Evolutionary conservation across 2,329 filamentous ascomycete genomes (phyloP), one percentile per base, ranked within the genome.

Genomic region (Berkeleyomyces basicola): DNA sequence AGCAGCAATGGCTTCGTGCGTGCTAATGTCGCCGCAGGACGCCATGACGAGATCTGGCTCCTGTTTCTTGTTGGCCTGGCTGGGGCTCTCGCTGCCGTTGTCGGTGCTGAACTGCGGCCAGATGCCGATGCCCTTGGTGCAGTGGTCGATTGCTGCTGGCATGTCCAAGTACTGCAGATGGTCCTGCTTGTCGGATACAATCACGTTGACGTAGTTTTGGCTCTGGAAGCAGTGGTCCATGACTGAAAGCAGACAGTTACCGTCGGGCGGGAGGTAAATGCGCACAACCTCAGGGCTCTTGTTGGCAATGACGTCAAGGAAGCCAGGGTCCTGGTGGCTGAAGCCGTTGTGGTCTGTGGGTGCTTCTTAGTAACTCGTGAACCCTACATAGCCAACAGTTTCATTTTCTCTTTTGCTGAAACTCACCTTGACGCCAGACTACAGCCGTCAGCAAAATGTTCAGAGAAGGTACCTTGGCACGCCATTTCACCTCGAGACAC

Each of bases 401-500:
- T 6, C 10, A 23, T 5, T 11, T 37, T 33, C 31, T 36, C 6
- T 39, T 14, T 39, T n/a, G 0, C 14, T 37, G 33, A 31, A 16
- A 49, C 59, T 61, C 37, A 64, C 62, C 62, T 75, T 90, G 87
- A 68, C 87, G 77, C 87, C 87, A 90, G 64, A 90, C 86, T 6
- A 88, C 87, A 1, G 85, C 83, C 0, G 87, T 90, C 61, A 90
- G 78, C 11, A 91, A 79, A 67, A 90, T 90, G 74, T 91, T 91
- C 68, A 91, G 81, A 0, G 86, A 90, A 7, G 86, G 80, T 9
- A 90, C 76, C 71, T 85, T 85, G 68, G 78, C 81, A 60, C 87
- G 82, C 87, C 87, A 91, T 68, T 87, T 82, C 23, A 90, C 84
- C 69, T 90, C 87, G n/a, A 84, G 76, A 67, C 83, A 87, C 74